A percentile compares a stretch with the other conserved stretches of the same genome.
Conservation (phyloP, 768 basidiomycete species). For the Lactarius hatsudake region DNA sequence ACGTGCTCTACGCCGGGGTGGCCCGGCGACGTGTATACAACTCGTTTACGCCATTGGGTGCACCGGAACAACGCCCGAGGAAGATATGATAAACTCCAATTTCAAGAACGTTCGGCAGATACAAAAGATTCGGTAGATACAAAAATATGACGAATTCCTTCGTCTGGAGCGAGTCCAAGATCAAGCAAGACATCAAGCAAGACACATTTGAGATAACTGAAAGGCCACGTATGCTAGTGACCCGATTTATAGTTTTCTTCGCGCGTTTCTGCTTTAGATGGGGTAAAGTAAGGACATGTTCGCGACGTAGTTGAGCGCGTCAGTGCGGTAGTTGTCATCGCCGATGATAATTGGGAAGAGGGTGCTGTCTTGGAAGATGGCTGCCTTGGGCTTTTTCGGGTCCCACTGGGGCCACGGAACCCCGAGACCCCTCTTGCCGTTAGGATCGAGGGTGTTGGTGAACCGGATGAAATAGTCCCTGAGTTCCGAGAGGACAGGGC, state of each 20-base stretch:
- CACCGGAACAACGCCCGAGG: not conserved
- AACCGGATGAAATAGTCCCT: conserved; percentile 26
- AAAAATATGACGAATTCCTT: not conserved
- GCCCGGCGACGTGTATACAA: not conserved
- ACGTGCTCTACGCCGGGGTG: not conserved
- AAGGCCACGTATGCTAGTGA: not conserved
- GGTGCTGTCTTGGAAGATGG: conserved; percentile 14
- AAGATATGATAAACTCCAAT: not conserved
- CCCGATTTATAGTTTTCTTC: not conserved
- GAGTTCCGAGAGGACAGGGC: conserved; percentile 2
- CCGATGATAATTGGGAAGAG: conserved; percentile 11
- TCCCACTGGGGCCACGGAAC: conserved; percentile 25
- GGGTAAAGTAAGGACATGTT: conserved; percentile 24
- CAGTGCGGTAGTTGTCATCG: conserved; percentile 22
- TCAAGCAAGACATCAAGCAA: not conserved
- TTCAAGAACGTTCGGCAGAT: not conserved
- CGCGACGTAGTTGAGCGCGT: conserved; percentile 12
- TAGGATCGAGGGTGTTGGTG: conserved; percentile 24
- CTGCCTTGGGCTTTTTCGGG: conserved; percentile 12
- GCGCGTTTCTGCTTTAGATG: conserved; percentile 8
- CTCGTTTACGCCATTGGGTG: not conserved
- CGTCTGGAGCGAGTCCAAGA: not conserved
- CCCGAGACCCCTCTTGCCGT: conserved; percentile 11
- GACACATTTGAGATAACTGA: not conserved
- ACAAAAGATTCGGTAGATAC: not conserved